Base-by-base conservation (phyloP, 176 grass and related monocot species). In the Oryza officinalis region DNA sequence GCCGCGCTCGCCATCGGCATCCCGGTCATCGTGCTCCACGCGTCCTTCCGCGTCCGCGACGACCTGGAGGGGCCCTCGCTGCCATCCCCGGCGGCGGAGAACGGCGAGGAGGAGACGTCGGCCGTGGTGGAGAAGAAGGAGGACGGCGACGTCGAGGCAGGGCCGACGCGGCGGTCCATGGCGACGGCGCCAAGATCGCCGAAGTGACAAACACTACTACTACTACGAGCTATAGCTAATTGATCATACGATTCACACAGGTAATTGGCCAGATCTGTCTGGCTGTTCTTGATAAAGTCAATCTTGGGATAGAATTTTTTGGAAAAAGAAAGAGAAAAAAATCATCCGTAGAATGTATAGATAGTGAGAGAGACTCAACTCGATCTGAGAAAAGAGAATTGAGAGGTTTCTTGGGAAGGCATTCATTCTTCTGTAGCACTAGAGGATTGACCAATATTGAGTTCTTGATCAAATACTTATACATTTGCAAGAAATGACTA, bases 91-190 rank as follows among this genome's bases (percentile, higher is more conserved):
- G 72, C 61, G 4, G 11, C 83, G 31, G 66, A 88, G 43, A 83
- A 66, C 72, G 72, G 78, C 25, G 69, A 88, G 26, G 94, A 73
- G 13, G 87, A 79, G 33, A 43, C 18, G 30, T 28, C 84, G 13
- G 73, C 76, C 4, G 88, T 92, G 33, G 86, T 88, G 4, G 92
- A 94, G 92, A 94, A 94, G 89, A 91, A 88, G 85, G 91, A 97
- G 49, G 90, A 91, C 61, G 89, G 84, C 74, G 88, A 95, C 79
- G 33, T 82, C 8, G 88, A 90, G 83, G 67, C 79, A 18, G 83
- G 88, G 26, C 88, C 88, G 0, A 90, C 79, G 45, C 83, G 79
- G 26, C 73, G 88, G 22, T 67, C 83, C 83, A 86, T 81, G 72
- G 83, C 78, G 20, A 41, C 37, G 25, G 37, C 83, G 1, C 83